A percentile compares a stretch with the other conserved stretches of the same genome.
phyloP scores from a whole-genome alignment of 345 rosid genomes.

The Isatis tinctoria region DNA sequence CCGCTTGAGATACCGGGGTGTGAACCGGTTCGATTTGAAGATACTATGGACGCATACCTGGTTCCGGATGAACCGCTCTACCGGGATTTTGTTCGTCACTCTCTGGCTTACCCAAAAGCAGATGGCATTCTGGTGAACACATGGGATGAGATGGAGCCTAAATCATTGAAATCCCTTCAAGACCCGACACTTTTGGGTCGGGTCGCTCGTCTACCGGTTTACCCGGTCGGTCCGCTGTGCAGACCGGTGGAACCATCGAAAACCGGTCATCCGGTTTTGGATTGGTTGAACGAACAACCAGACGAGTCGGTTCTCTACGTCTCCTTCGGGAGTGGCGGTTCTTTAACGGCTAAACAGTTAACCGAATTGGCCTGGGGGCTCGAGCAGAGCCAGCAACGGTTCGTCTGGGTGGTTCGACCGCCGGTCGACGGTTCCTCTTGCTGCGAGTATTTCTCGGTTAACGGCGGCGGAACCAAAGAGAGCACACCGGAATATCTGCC shows the following conservation, averaged over 20 bases:
- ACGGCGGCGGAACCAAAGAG: neutral
- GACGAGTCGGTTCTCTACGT: conserved; percentile 52
- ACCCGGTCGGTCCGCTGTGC: conserved; percentile 49
- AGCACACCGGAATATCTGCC: conserved; percentile 41
- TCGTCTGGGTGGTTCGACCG: conserved; percentile 58
- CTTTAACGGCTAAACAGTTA: conserved; percentile 43
- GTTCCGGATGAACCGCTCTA: conserved; percentile 20
- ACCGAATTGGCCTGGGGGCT: conserved; percentile 69
- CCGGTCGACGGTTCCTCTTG: conserved; percentile 24
- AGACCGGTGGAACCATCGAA: conserved; percentile 9
- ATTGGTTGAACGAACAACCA: conserved; percentile 56
- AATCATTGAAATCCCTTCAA: conserved; percentile 23
- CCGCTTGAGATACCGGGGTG: conserved; percentile 54
- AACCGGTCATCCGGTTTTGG: neutral
- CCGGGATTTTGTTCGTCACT: conserved; percentile 12
- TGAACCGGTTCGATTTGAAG: conserved; percentile 41
- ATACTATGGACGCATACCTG: conserved; percentile 36
- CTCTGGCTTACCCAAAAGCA: conserved; percentile 34
- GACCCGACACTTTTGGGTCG: conserved; percentile 31
- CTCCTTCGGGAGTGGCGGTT: conserved; percentile 70
- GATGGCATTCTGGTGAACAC: conserved; percentile 60
- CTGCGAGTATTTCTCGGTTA: conserved; percentile 32
- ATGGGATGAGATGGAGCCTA: conserved; percentile 43
- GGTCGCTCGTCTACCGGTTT: conserved; percentile 33
- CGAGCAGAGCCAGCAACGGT: conserved; percentile 55